Evolutionary conservation across 768 basidiomycete species (phyloP).

Genomic region (Strobilomyces dryophilus): DNA sequence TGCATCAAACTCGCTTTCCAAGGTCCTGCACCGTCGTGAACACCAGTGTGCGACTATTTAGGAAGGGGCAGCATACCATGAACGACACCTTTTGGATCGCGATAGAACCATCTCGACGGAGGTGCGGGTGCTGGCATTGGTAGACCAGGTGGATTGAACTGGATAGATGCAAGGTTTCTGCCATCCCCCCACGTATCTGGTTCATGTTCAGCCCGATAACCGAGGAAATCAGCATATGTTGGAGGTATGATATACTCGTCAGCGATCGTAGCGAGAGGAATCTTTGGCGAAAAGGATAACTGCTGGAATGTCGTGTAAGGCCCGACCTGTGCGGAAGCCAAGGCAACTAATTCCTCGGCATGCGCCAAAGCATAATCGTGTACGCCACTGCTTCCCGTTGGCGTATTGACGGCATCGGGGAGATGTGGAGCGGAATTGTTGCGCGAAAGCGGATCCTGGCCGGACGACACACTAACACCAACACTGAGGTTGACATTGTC

Average conservation of each 20-base stretch:
- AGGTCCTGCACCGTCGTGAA: slow-evolving; percentile 49
- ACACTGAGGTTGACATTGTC: slow-evolving; percentile 60
- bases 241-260: slow-evolving; percentile 92
- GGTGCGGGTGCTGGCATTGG: slow-evolving; percentile 64
- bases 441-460: slow-evolving; percentile 31
- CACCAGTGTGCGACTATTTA: not conserved
- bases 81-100: slow-evolving; percentile 74
- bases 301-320: slow-evolving; percentile 94
- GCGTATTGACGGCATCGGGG: slow-evolving; percentile 18
- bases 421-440: slow-evolving; percentile 27
- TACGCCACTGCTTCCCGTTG: slow-evolving; percentile 28
- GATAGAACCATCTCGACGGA: slow-evolving; percentile 78
- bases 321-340: slow-evolving; percentile 69
- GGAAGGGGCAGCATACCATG: slow-evolving; percentile 53
- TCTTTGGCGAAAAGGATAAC: slow-evolving; percentile 76
- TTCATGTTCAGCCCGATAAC: slow-evolving; percentile 64
- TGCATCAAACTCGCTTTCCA: slow-evolving; percentile 90
- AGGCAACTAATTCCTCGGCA: slow-evolving; percentile 62
- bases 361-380: slow-evolving; percentile 39
- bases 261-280: slow-evolving; percentile 84
- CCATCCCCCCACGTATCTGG: slow-evolving; percentile 43
- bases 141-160: slow-evolving; percentile 77
- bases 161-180: slow-evolving; percentile 52
- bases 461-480: slow-evolving; percentile 51
- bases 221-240: slow-evolving; percentile 76